A percentile compares a stretch with the other conserved stretches of the same genome.
Conservation (phyloP, 495 filamentous ascomycete species). For the Aspergillus sclerotiicarbonarius region DNA sequence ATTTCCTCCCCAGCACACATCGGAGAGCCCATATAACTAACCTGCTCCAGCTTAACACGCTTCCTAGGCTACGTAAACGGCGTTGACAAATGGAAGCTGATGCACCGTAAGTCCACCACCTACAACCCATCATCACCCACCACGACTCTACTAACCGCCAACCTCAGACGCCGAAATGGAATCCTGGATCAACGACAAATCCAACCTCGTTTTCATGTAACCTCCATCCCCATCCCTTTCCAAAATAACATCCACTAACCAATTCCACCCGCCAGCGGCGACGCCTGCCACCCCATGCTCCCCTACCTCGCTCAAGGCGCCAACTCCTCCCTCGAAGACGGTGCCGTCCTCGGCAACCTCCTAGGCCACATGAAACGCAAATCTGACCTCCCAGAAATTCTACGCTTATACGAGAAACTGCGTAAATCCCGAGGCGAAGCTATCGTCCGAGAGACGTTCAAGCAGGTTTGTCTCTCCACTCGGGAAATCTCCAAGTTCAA, state of each 20-base stretch:
- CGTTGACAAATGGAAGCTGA: conserved; percentile 63
- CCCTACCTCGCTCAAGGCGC: conserved; percentile 64
- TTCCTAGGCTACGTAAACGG: conserved; percentile 34
- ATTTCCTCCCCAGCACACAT: not conserved
- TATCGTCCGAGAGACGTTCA: conserved; percentile 53
- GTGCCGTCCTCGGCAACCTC: conserved; percentile 47
- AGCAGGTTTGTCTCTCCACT: conserved; percentile 26
- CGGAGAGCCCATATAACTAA: not conserved
- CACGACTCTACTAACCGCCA: conserved; percentile 1
- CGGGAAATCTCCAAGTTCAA: not conserved
- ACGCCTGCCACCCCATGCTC: conserved; percentile 66
- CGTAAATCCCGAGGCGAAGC: conserved; percentile 59
- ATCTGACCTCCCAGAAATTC: conserved; percentile 44
- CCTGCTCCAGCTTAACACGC: conserved; percentile 26
- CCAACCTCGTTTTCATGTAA: conserved; percentile 39
- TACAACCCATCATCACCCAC: not conserved
- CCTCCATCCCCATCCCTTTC: not conserved
- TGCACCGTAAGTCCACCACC: conserved; percentile 45
- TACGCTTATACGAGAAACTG: conserved; percentile 57
- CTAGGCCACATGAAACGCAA: conserved; percentile 37
- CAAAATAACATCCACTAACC: not conserved
- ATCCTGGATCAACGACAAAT: conserved; percentile 36
- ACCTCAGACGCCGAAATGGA: conserved; percentile 35
- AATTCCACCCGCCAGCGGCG: conserved; percentile 40
- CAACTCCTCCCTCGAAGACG: conserved; percentile 51